Base-by-base conservation (phyloP, 371 early-diverging fungal species). In the Mortierella sp. region DNA sequence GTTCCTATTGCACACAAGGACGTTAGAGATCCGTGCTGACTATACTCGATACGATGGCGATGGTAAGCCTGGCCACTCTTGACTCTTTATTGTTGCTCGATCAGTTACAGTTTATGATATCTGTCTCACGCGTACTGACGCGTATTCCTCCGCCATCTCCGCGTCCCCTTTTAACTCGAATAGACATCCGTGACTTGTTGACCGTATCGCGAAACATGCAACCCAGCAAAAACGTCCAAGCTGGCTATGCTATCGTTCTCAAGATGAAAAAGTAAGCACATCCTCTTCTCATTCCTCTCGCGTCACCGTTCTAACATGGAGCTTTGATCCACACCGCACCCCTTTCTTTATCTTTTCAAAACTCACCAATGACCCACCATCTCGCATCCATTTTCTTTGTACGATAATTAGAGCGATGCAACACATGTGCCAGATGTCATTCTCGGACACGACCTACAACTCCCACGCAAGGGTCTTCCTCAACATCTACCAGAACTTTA, bases 401-500 rank as follows among this genome's bases (percentile, higher is more conserved):
- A 41, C 6, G 7, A 41, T 41, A 41, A 41, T 41, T 77, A 75
- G 79, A 41, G 80, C 70, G 24, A 84, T 75, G 88, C 86, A 78
- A 24, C 58, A 44, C 41, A 81, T 80, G 78, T 91, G 81, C 75
- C 75, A 90, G 91, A 68, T 89, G 89, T 71, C 95, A 29, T 92
- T 92, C 65, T 84, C 95, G 54, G 93, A 95, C 82, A 79, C 90
- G 38, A 70, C 75, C 18, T 83, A 95, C 78, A 96, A 96, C 81
- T 89, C 92, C 11, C 72, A 76, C 44, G 21, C 76, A 10, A 90
- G 88, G 0, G 92, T 96, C 4, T 75, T 92, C 21, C 77, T 93
- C 54, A 97, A 96, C 76, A 78, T 96, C n/a, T 93, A 94, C 82
- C 93, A 95, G 56, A 93, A 91, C 48, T 93, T 94, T 74, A 18